These are phyloP conservation scores for Polygonum maritimum DNA, from an alignment of 148 eudicot genomes.

Conservation along the genomic window DNA sequence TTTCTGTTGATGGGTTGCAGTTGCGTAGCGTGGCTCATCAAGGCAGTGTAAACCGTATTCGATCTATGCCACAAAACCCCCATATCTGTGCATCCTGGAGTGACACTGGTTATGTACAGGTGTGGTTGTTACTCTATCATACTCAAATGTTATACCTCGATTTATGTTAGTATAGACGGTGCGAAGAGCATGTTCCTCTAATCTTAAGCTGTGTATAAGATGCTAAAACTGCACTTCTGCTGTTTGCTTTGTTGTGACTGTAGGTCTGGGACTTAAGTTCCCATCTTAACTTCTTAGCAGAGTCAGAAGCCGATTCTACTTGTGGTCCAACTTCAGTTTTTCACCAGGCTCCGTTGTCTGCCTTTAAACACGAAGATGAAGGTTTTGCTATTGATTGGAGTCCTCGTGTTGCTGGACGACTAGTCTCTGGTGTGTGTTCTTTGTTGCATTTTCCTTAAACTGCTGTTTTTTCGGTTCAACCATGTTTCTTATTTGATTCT, in stretches of 20 bases:
- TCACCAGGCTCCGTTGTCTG: constrained; percentile 65
- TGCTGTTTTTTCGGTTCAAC: not conserved
- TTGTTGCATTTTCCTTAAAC: not conserved
- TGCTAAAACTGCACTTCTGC: not conserved
- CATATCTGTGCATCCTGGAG: constrained; percentile 93
- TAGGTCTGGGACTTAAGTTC: constrained; percentile 89
- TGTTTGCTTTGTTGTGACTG: not conserved
- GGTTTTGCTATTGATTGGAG: constrained; percentile 96
- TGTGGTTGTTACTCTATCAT: constrained; percentile 11
- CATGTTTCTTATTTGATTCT: not conserved
- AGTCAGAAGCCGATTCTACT: constrained; percentile 38
- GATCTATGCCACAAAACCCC: constrained; percentile 85
- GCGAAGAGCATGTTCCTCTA: not conserved
- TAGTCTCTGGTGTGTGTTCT: constrained; percentile 59
- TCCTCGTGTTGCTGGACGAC: constrained; percentile 79
- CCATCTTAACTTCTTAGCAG: constrained; percentile 64
- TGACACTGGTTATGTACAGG: constrained; percentile 78
- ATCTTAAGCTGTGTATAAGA: too few species aligned
- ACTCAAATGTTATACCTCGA: not conserved
- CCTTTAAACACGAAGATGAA: constrained; percentile 89
- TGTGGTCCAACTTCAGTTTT: constrained; percentile 27
- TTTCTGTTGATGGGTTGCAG: constrained; percentile 31
- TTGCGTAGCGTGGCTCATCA: constrained; percentile 81
- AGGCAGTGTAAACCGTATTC: constrained; percentile 79
- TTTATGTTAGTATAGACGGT: not conserved